Percentiles rank a stretch among this genome's conserved stretches.
Evolutionary conservation across 768 basidiomycete species (phyloP).

Genomic region (Dioszegia aurantiaca): DNA sequence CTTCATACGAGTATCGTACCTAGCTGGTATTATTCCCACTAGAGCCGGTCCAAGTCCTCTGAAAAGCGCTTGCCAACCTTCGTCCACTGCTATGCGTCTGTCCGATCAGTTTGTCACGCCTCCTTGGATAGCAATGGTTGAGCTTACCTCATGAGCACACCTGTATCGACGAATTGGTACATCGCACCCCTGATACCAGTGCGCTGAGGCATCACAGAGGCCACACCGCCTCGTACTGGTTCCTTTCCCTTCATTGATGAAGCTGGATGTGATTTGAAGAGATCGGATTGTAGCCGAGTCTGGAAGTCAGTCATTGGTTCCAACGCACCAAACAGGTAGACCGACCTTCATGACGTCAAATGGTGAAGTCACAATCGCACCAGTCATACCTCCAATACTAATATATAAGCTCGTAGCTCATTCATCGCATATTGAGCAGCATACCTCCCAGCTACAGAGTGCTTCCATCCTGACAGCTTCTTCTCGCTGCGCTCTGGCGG

Average conservation of each 20-base stretch:
- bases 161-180: conserved; percentile 93
- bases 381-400: conserved; percentile 95
- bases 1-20: conserved; percentile 49
- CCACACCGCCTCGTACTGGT: conserved; percentile 53
- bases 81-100: conserved; percentile 71
- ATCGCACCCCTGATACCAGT: conserved; percentile 60
- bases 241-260: conserved; percentile 22
- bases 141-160: conserved; percentile 74
- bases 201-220: conserved; percentile 30
- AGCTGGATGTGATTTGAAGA: conserved; percentile 58
- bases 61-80: conserved; percentile 85
- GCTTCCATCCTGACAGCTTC: conserved; percentile 43
- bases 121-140: neutral
- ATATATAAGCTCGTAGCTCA: neutral
- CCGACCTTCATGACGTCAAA: conserved; percentile 89
- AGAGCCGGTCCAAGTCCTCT: conserved; percentile 91
- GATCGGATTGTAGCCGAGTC: conserved; percentile 87
- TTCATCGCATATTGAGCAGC: conserved; percentile 2
- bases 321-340: neutral
- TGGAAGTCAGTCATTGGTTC: conserved; percentile 13
- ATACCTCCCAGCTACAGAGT: conserved; percentile 41
- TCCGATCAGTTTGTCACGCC: conserved; percentile 5
- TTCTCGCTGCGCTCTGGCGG: conserved; percentile 26
- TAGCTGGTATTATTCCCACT: conserved; percentile 89
- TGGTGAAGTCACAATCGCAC: conserved; percentile 91